Base-by-base conservation (phyloP, 805 yeast genomes). In the Ogataea allantospora region DNA sequence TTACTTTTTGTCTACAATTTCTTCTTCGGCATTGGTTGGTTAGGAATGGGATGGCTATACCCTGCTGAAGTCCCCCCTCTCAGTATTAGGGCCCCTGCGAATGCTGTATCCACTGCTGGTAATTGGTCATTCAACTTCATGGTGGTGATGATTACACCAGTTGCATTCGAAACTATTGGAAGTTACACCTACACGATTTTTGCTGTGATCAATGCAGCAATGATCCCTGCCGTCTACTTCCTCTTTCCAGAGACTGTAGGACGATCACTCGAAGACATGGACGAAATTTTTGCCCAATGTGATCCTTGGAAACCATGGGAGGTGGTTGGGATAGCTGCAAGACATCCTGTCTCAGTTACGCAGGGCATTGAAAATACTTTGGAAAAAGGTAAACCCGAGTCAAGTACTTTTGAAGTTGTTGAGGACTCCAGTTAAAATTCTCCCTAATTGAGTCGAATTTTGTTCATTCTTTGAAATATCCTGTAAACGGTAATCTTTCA, bases 91-190 rank as follows among this genome's bases (percentile, higher is more conserved):
- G 75, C 80, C 27, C 65, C 75, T 24, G 69, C 78, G 27, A 63
- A 71, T 45, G 77, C 75, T 33, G 43, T 77, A 6, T 65, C 77
- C 4, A 75, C 82, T 2, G 74, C 77, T 15, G 62, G 73, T 27
- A 79, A 78, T 53, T 79, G 83, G 82, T 56, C 71, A 2, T 68
- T 70, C 55, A 77, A 76, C 52, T 79, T 77, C 51, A 51, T 73
- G 61, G 75, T 79, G 27, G 82, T 77, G 26, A 72, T 75, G 75
- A 65, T 70, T 33, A 66, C 73, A 2, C 78, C 76, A 2, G 58
- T 66, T 20, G 62, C 65, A 6, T 69, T 71, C 51, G 54, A 57
- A 19, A 62, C 50, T 35, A 70, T 70, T 35, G 59, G 55, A 5
- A 56, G 62, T 21, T 67, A 62, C 50, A 70, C 75, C 1, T 72